These are phyloP conservation scores for Cystobasidium onofrii DNA, from an alignment of 768 basidiomycete genomes.

Conservation along the genomic window DNA sequence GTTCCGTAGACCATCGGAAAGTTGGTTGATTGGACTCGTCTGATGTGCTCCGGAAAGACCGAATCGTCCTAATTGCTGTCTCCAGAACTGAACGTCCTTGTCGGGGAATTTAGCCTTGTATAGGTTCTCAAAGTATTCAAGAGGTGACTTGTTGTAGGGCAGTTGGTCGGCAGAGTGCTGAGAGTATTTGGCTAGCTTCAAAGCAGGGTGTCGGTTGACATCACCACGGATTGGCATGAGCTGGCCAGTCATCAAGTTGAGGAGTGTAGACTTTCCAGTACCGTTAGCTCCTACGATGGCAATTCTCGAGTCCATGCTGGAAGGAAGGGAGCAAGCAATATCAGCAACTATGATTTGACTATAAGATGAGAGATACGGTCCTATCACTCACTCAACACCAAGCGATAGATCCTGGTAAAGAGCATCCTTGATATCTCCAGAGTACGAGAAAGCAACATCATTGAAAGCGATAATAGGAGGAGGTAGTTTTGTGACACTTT, in stretches of 20 bases:
- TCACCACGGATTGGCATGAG: constrained; percentile 77
- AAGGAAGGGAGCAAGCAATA: background rate
- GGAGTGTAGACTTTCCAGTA: constrained; percentile 83
- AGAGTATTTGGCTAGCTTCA: constrained; percentile 90
- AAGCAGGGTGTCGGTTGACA: constrained; percentile 72
- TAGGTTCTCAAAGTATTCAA: constrained; percentile 83
- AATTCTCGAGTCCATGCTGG: constrained; percentile 83
- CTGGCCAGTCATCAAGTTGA: constrained; percentile 75
- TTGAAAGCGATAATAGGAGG: constrained; percentile 96
- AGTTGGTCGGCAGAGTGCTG: constrained; percentile 98
- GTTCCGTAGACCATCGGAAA: constrained; percentile 86
- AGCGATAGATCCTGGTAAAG: constrained; percentile 84
- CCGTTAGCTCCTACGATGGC: constrained; percentile 96
- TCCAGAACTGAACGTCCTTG: constrained; percentile 89
- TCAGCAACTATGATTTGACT: background rate
- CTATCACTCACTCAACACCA: constrained; percentile 78
- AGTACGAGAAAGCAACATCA: constrained; percentile 90
- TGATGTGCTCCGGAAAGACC: constrained; percentile 91
- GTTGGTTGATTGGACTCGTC: constrained; percentile 81
- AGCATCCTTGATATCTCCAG: constrained; percentile 75
- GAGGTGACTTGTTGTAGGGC: constrained; percentile 78
- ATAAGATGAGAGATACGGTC: too few species aligned
- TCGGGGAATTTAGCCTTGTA: constrained; percentile 82
- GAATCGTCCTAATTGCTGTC: constrained; percentile 87
- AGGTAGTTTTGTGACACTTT: constrained; percentile 83